Percentiles rank a stretch among this genome's conserved stretches.
phyloP scores from a whole-genome alignment of 768 basidiomycete genomes.

The Psilocybe cubensis region DNA sequence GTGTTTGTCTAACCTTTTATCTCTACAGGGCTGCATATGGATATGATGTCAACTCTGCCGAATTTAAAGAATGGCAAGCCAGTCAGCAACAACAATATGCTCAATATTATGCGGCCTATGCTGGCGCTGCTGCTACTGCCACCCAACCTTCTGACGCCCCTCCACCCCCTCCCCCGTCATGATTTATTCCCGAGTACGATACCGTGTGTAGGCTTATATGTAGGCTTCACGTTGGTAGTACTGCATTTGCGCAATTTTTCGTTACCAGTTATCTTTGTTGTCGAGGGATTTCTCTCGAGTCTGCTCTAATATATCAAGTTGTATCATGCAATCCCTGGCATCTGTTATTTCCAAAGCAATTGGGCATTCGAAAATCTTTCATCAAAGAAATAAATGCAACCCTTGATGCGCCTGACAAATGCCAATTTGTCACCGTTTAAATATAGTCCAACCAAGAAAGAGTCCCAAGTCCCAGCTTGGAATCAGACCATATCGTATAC shows the following conservation, averaged over 20 bases:
- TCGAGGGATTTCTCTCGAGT: conserved; percentile 4
- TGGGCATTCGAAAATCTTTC: background rate
- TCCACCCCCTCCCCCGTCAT: conserved; percentile 38
- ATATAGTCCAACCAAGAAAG: background rate
- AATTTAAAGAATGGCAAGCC: conserved; percentile 84
- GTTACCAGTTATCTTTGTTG: conserved; percentile 11
- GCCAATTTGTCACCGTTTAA: background rate
- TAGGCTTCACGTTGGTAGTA: background rate
- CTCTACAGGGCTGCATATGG: conserved; percentile 76
- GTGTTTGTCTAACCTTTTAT: background rate
- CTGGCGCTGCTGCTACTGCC: conserved; percentile 40
- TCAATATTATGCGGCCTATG: conserved; percentile 70
- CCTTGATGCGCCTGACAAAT: background rate
- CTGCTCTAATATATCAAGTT: conserved; percentile 19
- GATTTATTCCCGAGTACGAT: conserved; percentile 2
- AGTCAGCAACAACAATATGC: conserved; percentile 74
- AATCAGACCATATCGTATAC: background rate
- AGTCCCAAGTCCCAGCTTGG: background rate
- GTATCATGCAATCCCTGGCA: background rate
- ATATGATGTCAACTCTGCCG: conserved; percentile 81
- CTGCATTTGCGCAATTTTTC: background rate
- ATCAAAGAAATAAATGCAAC: too few species aligned
- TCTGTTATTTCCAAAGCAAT: too few species aligned
- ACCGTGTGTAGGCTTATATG: background rate
- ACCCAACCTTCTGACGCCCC: conserved; percentile 30